Percentiles rank a stretch among this genome's conserved stretches.
phyloP scores from a whole-genome alignment of 768 basidiomycete species.

The Russula earlei region DNA sequence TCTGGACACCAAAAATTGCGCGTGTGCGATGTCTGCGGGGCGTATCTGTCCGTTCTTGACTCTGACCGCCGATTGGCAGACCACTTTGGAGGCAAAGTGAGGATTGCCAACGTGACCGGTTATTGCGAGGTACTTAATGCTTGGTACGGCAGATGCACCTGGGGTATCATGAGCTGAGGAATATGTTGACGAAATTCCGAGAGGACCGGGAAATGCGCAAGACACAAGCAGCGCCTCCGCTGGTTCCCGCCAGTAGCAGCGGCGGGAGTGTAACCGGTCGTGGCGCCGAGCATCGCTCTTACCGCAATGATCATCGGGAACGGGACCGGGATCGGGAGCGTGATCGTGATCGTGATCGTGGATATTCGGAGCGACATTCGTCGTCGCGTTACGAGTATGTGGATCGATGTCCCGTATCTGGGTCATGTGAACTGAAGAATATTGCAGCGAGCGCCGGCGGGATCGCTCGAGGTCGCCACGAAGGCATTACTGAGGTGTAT shows the following conservation, averaged over 20 bases:
- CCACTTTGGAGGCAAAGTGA: slow-evolving; percentile 98
- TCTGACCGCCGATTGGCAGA: slow-evolving; percentile 97
- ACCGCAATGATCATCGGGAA: slow-evolving; percentile 57
- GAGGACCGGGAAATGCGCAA: slow-evolving; percentile 82
- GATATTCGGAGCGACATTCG: slow-evolving; percentile 44
- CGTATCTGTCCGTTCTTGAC: slow-evolving; percentile 96
- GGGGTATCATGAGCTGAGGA: slow-evolving; percentile 95
- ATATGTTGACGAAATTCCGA: slow-evolving; percentile 84
- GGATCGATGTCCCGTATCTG: background rate
- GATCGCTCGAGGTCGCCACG: slow-evolving; percentile 21
- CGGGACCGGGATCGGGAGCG: no score
- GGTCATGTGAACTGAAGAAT: background rate
- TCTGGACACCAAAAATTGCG: slow-evolving; percentile 99
- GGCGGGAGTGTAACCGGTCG: slow-evolving; percentile 31
- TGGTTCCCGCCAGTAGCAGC: slow-evolving; percentile 25
- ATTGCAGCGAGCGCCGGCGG: slow-evolving; percentile 16
- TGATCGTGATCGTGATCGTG: slow-evolving; percentile 61
- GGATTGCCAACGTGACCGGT: slow-evolving; percentile 22
- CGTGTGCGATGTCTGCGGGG: slow-evolving; percentile 99
- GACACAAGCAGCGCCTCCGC: slow-evolving; percentile 37
- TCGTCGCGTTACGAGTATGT: slow-evolving; percentile 20
- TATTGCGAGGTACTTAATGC: background rate
- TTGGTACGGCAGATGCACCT: slow-evolving; percentile 84
- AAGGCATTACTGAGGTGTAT: slow-evolving; percentile 16
- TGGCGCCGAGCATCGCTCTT: slow-evolving; percentile 39